Evolutionary conservation across 441 rosid genomes (phyloP).

Genomic region (Pelargonium fulgidum): DNA sequence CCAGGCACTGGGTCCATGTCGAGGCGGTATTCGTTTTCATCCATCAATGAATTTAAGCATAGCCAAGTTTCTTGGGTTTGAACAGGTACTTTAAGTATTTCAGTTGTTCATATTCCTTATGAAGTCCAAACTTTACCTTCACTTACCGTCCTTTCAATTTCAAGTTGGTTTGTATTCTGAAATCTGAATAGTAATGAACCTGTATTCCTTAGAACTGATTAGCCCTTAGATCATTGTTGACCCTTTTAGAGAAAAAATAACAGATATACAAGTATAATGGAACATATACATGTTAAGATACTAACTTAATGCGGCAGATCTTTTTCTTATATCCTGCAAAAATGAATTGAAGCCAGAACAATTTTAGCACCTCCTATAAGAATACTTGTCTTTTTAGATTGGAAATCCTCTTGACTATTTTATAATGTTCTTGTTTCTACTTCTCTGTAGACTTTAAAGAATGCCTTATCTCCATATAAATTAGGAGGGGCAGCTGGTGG

Average conservation of each 20-base stretch:
- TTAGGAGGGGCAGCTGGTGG: slow-evolving; percentile 99
- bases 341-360: not conserved
- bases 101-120: slow-evolving; percentile 10
- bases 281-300: not conserved
- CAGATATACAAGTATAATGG: not conserved
- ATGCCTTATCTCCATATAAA: slow-evolving; percentile 90
- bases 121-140: slow-evolving; percentile 5
- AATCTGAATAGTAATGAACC: not conserved
- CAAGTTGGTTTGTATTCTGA: not conserved
- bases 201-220: slow-evolving; percentile 7
- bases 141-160: not conserved
- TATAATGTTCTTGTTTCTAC: slow-evolving; percentile 17
- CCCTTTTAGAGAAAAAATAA: not conserved
- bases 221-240: slow-evolving; percentile 2
- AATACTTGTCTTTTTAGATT: slow-evolving; percentile 8
- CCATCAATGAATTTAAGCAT: slow-evolving; percentile 85
- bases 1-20: slow-evolving; percentile 91
- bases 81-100: slow-evolving; percentile 52
- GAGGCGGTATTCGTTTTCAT: slow-evolving; percentile 96
- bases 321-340: not conserved
- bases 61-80: slow-evolving; percentile 90
- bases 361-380: not conserved
- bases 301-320: not conserved
- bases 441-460: slow-evolving; percentile 70
- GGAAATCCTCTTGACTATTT: not conserved